A percentile compares a stretch with the other conserved stretches of the same genome.
phyloP scores from a whole-genome alignment of 768 basidiomycete species.

The Mycena sanguinolenta region DNA sequence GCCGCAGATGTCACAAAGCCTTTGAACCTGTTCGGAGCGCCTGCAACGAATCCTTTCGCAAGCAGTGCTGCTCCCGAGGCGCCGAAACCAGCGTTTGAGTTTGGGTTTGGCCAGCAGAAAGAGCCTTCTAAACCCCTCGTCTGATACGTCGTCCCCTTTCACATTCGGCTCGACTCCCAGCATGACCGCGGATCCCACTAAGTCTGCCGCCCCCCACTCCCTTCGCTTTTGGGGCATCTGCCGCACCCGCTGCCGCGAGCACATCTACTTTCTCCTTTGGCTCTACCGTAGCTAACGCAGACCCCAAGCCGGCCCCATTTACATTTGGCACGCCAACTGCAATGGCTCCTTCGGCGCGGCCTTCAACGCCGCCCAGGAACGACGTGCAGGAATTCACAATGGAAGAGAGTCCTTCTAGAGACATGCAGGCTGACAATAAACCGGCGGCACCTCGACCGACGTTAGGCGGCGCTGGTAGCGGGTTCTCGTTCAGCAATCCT shows the following conservation, averaged over 20 bases:
- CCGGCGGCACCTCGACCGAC: conserved; percentile 54
- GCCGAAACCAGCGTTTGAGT: conserved; percentile 57
- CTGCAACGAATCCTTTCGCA: conserved; percentile 32
- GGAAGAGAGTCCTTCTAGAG: conserved; percentile 86
- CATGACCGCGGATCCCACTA: conserved; percentile 50
- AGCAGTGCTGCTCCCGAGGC: conserved; percentile 44
- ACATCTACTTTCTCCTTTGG: conserved; percentile 62
- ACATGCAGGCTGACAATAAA: conserved; percentile 59
- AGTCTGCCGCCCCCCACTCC: conserved; percentile 41
- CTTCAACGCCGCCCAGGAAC: conserved; percentile 76
- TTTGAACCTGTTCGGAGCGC: conserved; percentile 36
- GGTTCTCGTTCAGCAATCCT: conserved; percentile 62
- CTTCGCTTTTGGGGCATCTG: conserved; percentile 53
- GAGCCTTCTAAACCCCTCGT: conserved; percentile 34
- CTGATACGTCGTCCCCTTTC: conserved; percentile 51
- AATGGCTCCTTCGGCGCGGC: conserved; percentile 54
- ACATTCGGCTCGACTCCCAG: conserved; percentile 58
- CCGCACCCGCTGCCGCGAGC: conserved; percentile 39
- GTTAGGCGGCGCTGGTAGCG: conserved; percentile 42
- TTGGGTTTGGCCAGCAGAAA: conserved; percentile 31
- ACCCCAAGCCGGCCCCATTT: conserved; percentile 62
- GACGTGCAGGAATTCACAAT: conserved; percentile 78
- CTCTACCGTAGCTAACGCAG: conserved; percentile 49
- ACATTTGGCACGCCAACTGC: conserved; percentile 59
- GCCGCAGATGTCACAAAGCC: conserved; percentile 35